Base-by-base conservation (phyloP, 371 early-diverging fungal genomes). In the Mortierella sp. region DNA sequence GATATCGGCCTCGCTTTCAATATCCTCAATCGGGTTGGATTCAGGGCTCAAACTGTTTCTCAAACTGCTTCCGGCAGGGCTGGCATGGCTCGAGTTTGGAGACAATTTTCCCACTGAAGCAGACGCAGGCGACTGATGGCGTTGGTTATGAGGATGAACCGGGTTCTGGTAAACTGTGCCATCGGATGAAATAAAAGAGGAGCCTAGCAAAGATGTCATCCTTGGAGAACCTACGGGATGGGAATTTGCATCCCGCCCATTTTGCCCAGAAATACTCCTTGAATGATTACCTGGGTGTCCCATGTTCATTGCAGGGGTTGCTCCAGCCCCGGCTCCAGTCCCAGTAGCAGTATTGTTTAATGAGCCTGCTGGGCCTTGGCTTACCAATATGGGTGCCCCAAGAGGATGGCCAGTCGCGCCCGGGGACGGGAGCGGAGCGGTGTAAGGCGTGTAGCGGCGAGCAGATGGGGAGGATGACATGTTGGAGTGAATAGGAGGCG, bases 191-290 rank as follows among this genome's bases (percentile, higher is more conserved):
- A 77, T 72, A 26, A 72, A 72, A 1, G 72, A 65, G 15, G 78
- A 77, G n/a, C 78, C 78, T 2, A 77, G 61, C 64, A 77, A n/a
- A 0, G 77, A 76, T 15, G 68, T 43, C 78, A 77, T 72, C 26
- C 78, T 68, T 23, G 78, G 72, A 2, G 78, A 72, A 1, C 78
- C 68, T 2, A 61, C 32, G 2, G 72, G 66, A 3, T 55, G 32
- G 0, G 70, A 9, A 12, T 29, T 31, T 6, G 71, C 22, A 23
- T 66, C 68, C 0, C 63, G 66, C 23, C 53, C 68, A 40, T 28
- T 45, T 0, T 55, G 58, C 15, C 57, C 12, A 43, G 64, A 57
- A 37, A 62, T 60, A 35, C 29, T 76, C 42, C 64, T 66, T 23
- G 70, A 34, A n/a, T 51, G 43, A 45, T 53, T 66, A 42, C 55